Evolutionary conservation across 306 rosid genomes (phyloP), one percentile per base, ranked within the genome.

Genomic region (Casuarina cunninghamiana): DNA sequence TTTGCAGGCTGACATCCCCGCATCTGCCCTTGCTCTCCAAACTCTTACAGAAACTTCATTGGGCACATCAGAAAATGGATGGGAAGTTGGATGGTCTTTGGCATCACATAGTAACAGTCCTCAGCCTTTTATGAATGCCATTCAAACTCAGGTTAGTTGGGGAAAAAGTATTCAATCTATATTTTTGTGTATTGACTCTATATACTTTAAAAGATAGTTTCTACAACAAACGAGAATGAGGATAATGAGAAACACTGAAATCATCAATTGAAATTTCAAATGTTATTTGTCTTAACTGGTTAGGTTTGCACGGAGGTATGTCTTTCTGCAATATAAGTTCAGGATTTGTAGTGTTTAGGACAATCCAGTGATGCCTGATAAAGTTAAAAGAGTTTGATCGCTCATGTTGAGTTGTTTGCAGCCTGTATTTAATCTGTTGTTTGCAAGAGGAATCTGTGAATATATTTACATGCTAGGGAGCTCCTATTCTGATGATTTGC

Each of bases 1-100:
- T 76, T 58, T 78, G 72, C 92, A 92, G 97, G 82, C 86, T 83
- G 97, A 92, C 65, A 57, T 92, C 68, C 96, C 97, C 66, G 79
- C 88, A 41, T 89, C 98, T 62, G 85, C 95, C 19, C 68, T 74
- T 60, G 89, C 91, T 78, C 85, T 91, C 46, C 92, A 91, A 81
- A 83, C 92, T 72, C 90, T 95, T 86, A 82, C 88, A 71, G 92
- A 87, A 84, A 88, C 93, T 77, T 95, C 98, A 67, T 62, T 75
- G 32, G 90, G 90, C 77, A 78, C 91, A 77, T 70, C 84, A 13
- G 87, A 92, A 75, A 91, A 86, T 38, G 89, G 89, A 82, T 95
- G 98, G 97, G 98, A 92, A 85, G 86, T 88, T 66, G 97, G 98
- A 77, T 95, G 97, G 97, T 92, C 96, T 76, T 85, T 95, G 86